phyloP scores from a whole-genome alignment of 768 basidiomycete species.

The Naganishia kalamii region DNA sequence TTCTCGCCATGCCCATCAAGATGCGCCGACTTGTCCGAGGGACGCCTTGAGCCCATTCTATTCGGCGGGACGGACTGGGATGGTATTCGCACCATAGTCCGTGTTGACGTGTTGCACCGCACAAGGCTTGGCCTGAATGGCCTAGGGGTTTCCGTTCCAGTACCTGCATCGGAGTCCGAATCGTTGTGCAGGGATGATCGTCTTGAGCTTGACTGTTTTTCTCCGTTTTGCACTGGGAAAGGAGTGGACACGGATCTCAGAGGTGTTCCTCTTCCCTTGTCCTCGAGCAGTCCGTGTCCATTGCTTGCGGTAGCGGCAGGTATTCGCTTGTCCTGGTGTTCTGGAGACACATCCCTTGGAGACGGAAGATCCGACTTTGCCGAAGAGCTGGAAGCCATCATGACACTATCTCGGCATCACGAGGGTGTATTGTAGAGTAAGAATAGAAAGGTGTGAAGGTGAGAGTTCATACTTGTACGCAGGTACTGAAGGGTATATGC shows the following conservation, averaged over 20 bases:
- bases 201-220: neutral
- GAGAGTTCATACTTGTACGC: no score
- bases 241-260: neutral
- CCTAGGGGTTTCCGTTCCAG: conserved; percentile 4
- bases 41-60: neutral
- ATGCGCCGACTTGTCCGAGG: neutral
- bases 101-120: neutral
- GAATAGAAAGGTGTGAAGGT: no score
- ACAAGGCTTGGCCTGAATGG: neutral
- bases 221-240: neutral
- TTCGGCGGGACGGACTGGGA: neutral
- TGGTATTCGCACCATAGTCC: neutral
- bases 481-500: neutral
- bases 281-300: no score
- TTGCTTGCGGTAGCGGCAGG: no score
- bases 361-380: neutral
- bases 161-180: neutral
- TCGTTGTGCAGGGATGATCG: neutral
- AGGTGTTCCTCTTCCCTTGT: neutral
- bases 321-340: neutral
- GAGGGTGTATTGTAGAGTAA: no score
- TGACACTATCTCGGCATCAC: neutral
- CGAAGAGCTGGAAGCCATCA: neutral
- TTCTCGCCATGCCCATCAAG: neutral
- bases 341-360: neutral